These are phyloP conservation scores for Aspergillus alliaceus DNA, from an alignment of 2,329 filamentous ascomycete species.

Conservation along the genomic window DNA sequence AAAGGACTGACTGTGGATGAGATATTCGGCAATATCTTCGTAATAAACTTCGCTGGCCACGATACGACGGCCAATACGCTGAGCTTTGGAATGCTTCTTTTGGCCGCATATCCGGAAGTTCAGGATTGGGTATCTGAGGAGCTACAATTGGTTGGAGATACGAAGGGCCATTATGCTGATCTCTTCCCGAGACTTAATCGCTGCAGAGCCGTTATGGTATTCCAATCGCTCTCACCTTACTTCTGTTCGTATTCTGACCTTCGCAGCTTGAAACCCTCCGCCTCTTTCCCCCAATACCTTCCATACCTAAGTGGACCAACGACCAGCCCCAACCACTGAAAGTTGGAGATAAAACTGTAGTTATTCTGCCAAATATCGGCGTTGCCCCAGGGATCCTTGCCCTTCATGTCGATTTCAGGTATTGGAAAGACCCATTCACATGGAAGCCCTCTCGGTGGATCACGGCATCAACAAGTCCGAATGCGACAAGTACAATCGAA, in stretches of 20 bases:
- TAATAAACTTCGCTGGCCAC: slow-evolving; percentile 7
- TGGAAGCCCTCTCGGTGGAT: slow-evolving; percentile 6
- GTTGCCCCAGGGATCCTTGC: not conserved
- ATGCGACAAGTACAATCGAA: not conserved
- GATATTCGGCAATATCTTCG: slow-evolving; percentile 8
- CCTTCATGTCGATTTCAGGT: not conserved
- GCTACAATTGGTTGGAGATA: not conserved
- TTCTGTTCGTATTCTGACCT: not conserved
- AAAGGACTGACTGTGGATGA: slow-evolving; percentile 1
- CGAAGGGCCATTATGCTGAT: not conserved
- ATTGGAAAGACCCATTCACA: slow-evolving; percentile 1
- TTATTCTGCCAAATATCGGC: not conserved
- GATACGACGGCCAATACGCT: slow-evolving; percentile 7
- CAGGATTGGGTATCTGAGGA: slow-evolving; percentile 9
- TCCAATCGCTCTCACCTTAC: not conserved
- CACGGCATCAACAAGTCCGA: not conserved
- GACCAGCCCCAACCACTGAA: not conserved
- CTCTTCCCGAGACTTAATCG: not conserved
- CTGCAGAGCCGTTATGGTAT: slow-evolving; percentile 1
- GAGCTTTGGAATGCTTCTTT: not conserved
- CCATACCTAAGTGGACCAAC: slow-evolving; percentile 6
- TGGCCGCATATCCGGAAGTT: slow-evolving; percentile 1
- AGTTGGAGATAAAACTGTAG: not conserved
- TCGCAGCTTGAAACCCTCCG: slow-evolving; percentile 7
- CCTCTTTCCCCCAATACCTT: slow-evolving; percentile 3